These are phyloP conservation scores for Aspergillus saccharolyticus DNA, from an alignment of 495 filamentous ascomycete species.

Conservation along the genomic window DNA sequence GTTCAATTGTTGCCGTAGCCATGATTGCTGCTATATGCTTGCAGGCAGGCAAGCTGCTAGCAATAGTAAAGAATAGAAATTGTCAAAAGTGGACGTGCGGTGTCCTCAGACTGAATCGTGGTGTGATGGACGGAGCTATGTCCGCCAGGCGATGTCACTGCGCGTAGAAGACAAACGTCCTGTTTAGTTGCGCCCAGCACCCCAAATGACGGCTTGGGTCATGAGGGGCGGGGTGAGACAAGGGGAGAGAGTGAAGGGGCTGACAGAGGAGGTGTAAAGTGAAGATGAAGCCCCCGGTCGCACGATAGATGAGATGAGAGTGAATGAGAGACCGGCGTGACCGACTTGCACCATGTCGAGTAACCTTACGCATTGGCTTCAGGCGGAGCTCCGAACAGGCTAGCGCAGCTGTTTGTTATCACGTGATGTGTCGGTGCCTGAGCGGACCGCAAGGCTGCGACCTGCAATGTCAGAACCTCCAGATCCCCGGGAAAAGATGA, in stretches of 20 bases:
- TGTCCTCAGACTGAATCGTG: neutral
- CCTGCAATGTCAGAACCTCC: neutral
- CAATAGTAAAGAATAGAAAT: neutral
- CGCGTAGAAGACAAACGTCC: neutral
- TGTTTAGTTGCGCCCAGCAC: neutral
- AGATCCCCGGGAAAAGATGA: neutral
- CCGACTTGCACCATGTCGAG: no score
- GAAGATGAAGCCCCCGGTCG: neutral
- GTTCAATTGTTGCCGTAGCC: conserved; percentile 70
- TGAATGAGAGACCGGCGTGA: neutral
- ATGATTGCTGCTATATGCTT: conserved; percentile 43
- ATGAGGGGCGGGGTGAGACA: neutral
- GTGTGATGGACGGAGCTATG: neutral
- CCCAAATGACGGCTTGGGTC: neutral
- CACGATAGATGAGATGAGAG: neutral
- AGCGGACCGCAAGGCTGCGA: neutral
- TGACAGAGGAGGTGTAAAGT: neutral
- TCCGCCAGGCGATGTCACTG: neutral
- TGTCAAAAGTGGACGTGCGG: neutral
- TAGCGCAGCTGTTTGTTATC: neutral
- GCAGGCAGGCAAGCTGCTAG: conserved; percentile 17
- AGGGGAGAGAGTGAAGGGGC: neutral
- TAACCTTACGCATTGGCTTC: neutral
- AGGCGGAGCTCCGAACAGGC: neutral
- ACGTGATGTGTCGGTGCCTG: neutral